phyloP scores from a whole-genome alignment of 1,284 basidiomycete species.

The Wallemia mellicola region DNA sequence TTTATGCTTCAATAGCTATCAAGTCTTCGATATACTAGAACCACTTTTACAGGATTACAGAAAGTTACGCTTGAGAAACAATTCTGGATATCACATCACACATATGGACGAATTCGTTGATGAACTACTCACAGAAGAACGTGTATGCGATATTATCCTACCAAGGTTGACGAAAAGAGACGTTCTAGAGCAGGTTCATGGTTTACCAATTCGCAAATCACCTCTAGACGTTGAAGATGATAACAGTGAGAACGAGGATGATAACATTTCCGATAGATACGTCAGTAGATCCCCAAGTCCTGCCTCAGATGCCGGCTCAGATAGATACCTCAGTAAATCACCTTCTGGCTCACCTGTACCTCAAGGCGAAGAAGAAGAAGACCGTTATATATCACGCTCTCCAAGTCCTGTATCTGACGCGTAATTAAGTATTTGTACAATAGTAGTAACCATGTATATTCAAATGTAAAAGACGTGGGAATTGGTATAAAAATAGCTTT shows the following conservation, averaged over 20 bases:
- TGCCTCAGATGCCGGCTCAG: background rate
- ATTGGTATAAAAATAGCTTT: no score
- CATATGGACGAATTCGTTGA: constrained; percentile 85
- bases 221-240: background rate
- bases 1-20: constrained; percentile 63
- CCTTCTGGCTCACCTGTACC: background rate
- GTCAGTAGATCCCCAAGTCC: background rate
- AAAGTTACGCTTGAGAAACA: constrained; percentile 52
- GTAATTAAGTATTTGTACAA: no score
- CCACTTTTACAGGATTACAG: constrained; percentile 77
- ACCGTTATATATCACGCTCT: background rate
- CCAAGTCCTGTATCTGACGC: background rate
- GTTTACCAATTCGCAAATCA: constrained; percentile 20
- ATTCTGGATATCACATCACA: constrained; percentile 54
- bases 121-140: constrained; percentile 51
- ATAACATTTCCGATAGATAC: background rate
- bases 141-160: constrained; percentile 86
- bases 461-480: no score
- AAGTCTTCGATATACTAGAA: constrained; percentile 78
- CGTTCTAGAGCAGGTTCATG: constrained; percentile 69
- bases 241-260: background rate
- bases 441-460: no score
- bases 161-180: constrained; percentile 62
- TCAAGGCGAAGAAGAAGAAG: background rate
- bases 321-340: background rate